Conservation (phyloP, 2,329 filamentous ascomycete genomes). For the Ceratocystis colombiana region DNA sequence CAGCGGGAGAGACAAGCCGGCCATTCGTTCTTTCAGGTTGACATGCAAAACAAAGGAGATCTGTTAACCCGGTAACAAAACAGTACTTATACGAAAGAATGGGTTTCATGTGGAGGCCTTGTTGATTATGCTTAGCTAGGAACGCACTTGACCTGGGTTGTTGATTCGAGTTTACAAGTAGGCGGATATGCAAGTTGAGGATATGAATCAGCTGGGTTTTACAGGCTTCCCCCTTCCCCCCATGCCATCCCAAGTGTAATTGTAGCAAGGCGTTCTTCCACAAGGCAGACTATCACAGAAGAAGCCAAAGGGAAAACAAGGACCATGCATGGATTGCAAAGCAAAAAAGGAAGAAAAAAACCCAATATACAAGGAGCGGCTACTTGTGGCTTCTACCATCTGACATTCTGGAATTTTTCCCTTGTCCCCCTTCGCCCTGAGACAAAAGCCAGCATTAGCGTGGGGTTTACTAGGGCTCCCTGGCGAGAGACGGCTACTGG, state of each 20-base stretch:
- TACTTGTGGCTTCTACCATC: background rate
- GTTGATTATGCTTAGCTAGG: background rate
- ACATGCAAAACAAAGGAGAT: conserved; percentile 5
- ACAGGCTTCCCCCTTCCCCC: background rate
- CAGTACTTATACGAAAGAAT: background rate
- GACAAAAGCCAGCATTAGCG: conserved; percentile 4
- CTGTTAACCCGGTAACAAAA: conserved; percentile 1
- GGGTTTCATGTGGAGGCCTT: conserved; percentile 2
- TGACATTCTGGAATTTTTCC: conserved; percentile 1
- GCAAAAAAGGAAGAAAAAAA: background rate
- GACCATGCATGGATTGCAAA: background rate
- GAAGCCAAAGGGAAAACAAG: too few relatives aligned
- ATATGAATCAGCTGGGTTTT: too few relatives aligned
- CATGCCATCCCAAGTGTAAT: background rate
- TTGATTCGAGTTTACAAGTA: too few relatives aligned
- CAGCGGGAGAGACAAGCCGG: background rate
- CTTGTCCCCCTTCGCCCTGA: background rate
- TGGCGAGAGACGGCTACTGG: background rate
- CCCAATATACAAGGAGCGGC: background rate
- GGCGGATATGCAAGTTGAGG: too few relatives aligned
- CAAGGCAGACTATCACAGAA: background rate
- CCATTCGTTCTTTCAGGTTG: conserved; percentile 1
- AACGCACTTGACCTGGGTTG: too few relatives aligned
- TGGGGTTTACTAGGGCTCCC: conserved; percentile 7
- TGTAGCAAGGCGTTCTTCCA: background rate